phyloP scores from a whole-genome alignment of 169 alveolate genomes.

The Babesia bovis region DNA sequence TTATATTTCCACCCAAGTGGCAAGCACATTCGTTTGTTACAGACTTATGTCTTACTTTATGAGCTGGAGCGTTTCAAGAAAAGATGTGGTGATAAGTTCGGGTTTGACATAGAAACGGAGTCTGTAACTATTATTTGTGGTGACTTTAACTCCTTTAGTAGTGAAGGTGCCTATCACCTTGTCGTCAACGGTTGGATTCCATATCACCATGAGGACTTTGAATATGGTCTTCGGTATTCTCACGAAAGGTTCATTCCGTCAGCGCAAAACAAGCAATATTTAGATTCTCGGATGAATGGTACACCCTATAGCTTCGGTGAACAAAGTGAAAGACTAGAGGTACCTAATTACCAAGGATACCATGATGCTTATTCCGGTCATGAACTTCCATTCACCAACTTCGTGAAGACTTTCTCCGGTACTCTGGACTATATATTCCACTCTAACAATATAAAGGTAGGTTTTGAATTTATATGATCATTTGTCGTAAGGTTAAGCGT shows the following conservation, averaged over 20 bases:
- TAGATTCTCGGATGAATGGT: background rate
- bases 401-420: conserved; percentile 57
- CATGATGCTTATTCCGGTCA: conserved; percentile 37
- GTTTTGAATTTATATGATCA: background rate
- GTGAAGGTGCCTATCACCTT: conserved; percentile 41
- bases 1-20: conserved; percentile 63
- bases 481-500: conserved; percentile 46
- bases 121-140: conserved; percentile 57
- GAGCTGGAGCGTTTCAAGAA: conserved; percentile 52
- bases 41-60: conserved; percentile 50
- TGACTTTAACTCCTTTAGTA: conserved; percentile 56
- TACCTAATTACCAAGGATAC: conserved; percentile 40
- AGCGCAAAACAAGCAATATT: conserved; percentile 3
- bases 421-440: conserved; percentile 63
- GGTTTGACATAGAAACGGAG: conserved; percentile 24
- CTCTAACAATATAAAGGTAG: conserved; percentile 52
- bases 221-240: conserved; percentile 12
- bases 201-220: conserved; percentile 51
- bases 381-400: conserved; percentile 54
- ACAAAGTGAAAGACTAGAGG: conserved; percentile 22
- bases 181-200: conserved; percentile 47
- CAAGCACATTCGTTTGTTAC: conserved; percentile 57
- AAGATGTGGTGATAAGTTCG: conserved; percentile 6
- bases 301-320: background rate
- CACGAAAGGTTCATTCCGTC: conserved; percentile 28